Evolutionary conservation across 495 filamentous ascomycete genomes (phyloP).

Genomic region (Haplographium delicatum): DNA sequence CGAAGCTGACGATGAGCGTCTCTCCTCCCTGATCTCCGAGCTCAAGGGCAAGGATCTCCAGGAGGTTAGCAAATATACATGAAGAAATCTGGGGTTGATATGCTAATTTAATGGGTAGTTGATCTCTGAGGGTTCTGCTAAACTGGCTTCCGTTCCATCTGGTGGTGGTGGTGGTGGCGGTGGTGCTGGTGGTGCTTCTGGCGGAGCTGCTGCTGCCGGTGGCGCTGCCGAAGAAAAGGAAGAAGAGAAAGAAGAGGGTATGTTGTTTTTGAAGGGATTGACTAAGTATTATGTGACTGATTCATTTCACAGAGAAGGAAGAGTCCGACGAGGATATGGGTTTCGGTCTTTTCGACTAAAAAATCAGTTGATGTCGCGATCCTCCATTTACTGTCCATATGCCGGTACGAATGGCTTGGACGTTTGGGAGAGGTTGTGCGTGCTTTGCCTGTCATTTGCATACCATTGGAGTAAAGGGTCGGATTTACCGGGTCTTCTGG

Average conservation of each 20-base stretch:
- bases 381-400: constrained; percentile 9
- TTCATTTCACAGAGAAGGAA: constrained; percentile 47
- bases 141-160: constrained; percentile 97
- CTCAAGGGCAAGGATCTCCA: constrained; percentile 97
- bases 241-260: constrained; percentile 67
- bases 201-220: constrained; percentile 61
- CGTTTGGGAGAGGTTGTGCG: constrained; percentile 25
- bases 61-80: constrained; percentile 56
- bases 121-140: constrained; percentile 82
- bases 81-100: background rate
- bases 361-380: constrained; percentile 10
- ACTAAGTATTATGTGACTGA: constrained; percentile 23
- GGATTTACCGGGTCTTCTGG: constrained; percentile 14
- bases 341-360: constrained; percentile 99
- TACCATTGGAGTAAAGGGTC: constrained; percentile 20
- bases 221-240: constrained; percentile 68
- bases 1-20: constrained; percentile 85
- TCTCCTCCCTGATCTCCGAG: constrained; percentile 79
- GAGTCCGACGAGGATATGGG: constrained; percentile 99
- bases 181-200: constrained; percentile 56
- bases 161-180: constrained; percentile 73
- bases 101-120: constrained; percentile 52
- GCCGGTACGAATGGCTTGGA: constrained; percentile 5
- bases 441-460: constrained; percentile 21
- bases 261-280: constrained; percentile 7